Evolutionary conservation across 2,329 filamentous ascomycete species (phyloP).

Genomic region (Calonectria ilicicola): DNA sequence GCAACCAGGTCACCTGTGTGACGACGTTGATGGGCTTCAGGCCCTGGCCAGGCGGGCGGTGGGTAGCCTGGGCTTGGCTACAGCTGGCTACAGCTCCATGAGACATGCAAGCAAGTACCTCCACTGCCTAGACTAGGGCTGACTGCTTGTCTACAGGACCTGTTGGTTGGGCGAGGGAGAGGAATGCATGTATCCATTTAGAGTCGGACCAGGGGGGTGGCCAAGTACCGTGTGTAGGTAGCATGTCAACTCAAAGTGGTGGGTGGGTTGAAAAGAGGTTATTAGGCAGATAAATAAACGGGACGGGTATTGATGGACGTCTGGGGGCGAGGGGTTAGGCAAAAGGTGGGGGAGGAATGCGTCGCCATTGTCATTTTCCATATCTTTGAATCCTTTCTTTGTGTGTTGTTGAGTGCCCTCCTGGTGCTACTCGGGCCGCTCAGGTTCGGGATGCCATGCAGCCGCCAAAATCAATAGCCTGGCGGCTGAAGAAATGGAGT

Average conservation of each 20-base stretch:
- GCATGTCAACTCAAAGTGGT: constrained; percentile 5
- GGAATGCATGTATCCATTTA: constrained; percentile 4
- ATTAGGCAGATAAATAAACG: constrained; percentile 5
- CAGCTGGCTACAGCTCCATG: constrained; percentile 2
- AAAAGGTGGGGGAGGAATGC: not conserved
- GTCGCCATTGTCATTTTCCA: not conserved
- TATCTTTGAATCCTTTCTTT: not conserved
- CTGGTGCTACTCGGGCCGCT: not conserved
- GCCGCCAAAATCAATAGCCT: not conserved
- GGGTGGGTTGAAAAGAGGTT: constrained; percentile 3
- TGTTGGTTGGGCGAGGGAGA: constrained; percentile 3
- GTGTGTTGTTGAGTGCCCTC: not conserved
- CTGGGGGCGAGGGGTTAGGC: not conserved
- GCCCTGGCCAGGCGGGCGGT: not conserved
- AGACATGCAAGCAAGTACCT: constrained; percentile 1
- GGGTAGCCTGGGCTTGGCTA: not conserved
- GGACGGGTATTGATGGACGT: not conserved
- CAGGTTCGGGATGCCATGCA: not conserved
- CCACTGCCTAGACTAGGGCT: not conserved
- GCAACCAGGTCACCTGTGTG: constrained; percentile 21
- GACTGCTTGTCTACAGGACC: not conserved
- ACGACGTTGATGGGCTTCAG: constrained; percentile 21
- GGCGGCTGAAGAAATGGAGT: not conserved
- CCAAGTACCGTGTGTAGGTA: constrained; percentile 4
- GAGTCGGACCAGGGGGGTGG: not conserved